Base-by-base conservation (phyloP, 2,329 filamentous ascomycete genomes). In the Aureobasidium namibiae region DNA sequence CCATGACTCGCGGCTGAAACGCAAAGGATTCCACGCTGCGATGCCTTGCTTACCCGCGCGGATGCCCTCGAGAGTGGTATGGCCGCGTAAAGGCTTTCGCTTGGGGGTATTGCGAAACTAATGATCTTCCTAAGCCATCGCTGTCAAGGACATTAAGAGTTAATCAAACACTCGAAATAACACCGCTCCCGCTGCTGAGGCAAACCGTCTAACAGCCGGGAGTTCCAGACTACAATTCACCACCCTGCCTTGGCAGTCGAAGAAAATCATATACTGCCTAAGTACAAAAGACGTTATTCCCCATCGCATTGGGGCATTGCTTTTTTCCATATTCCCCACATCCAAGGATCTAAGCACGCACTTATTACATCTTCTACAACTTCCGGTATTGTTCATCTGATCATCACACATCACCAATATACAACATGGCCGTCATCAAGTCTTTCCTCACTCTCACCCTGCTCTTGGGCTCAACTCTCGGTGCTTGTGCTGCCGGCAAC, bases 1-100 rank as follows among this genome's bases (percentile, higher is more conserved):
- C 29, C 38, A 56, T 56, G 52, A 56, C 52, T 56, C 52, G 52
- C 39, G 52, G 39, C n/a, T 56, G 38, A 56, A 56, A 44, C 39
- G 26, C 29, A 26, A 33, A 56, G 52, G 52, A 56, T 56, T 44
- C n/a, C 18, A 13, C 23, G 41, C 48, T 33, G 36, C 48, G 38
- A 24, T 7, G 21, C 29, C 18, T 33, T 23, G 23, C 48, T 16
- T 39, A 42, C 29, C 14, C 50, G 50, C 50, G 50, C 38, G 38
- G 39, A 18, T 44, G 39, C 4, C 13, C 50, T 13, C 14, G 14
- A 56, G 23, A 24, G 13, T 44, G 39, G 29, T 44, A 44, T 14
- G 38, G 8, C 10, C 2, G 42, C 5, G 11, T 6, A 14, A 5
- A n/a, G 18, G 16, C 41, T 39, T 29, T 56, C 53, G 53, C 53